Evolutionary conservation across 768 basidiomycete species (phyloP).

Genomic region (Lentinula aciculospora): DNA sequence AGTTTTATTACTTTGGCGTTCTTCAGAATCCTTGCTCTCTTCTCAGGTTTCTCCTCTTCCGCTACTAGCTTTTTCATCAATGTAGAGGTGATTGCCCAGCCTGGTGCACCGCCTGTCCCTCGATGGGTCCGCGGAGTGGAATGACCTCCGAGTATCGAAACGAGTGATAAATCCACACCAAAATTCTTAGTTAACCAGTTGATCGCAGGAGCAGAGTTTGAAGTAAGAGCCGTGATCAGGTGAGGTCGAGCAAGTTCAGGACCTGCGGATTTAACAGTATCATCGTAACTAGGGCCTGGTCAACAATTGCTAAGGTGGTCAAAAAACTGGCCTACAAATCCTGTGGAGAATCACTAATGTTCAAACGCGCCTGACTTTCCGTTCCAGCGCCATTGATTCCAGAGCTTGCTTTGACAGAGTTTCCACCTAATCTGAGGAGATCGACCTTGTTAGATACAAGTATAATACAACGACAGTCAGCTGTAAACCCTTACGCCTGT

Average conservation of each 20-base stretch:
- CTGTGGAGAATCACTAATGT: conserved; percentile 14
- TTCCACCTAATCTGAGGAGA: conserved; percentile 4
- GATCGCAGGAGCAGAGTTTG: conserved; percentile 19
- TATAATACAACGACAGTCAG: background rate
- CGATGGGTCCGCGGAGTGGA: conserved; percentile 1
- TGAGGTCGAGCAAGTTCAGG: conserved; percentile 14
- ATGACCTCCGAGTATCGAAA: conserved; percentile 11
- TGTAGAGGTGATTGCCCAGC: conserved; percentile 20
- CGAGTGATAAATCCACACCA: conserved; percentile 20
- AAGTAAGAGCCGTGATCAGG: conserved; percentile 19
- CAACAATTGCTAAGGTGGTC: background rate
- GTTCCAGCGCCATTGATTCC: conserved; percentile 22
- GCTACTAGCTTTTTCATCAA: conserved; percentile 18
- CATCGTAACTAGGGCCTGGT: conserved; percentile 9
- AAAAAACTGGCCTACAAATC: conserved; percentile 12
- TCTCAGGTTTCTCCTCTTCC: background rate
- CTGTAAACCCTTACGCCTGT: conserved; percentile 13
- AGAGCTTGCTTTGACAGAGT: conserved; percentile 21
- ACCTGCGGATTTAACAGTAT: conserved; percentile 17
- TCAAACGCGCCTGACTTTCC: conserved; percentile 13
- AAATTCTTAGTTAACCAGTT: conserved; percentile 17
- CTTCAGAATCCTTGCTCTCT: conserved; percentile 16
- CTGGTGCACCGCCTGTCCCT: conserved; percentile 16
- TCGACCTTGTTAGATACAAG: background rate
- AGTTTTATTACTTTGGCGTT: conserved; percentile 16